Base-by-base conservation (phyloP, 805 yeast genomes). In the Candida arabinofermentans region DNA sequence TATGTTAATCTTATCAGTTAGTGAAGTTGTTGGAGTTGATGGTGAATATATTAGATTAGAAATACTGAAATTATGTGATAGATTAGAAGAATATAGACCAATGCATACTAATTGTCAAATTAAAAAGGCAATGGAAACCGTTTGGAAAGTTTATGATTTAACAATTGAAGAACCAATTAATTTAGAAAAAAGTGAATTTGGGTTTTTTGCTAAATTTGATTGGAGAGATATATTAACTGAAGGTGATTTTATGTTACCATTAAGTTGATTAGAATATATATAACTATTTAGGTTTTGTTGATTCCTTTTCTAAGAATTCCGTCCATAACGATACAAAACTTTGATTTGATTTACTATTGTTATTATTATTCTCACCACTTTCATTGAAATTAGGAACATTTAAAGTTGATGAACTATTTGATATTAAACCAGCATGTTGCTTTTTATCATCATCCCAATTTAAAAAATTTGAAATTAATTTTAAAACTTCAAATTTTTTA, bases 401-500 rank as follows among this genome's bases (percentile, higher is more conserved):
- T 19, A 59, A 42, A 5, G 58, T 42, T 36, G 42, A 55, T 4
- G 50, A 45, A n/a, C 43, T 40, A 3, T 50, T 45, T 8, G 58
- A 53, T 23, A 75, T 57, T 39, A 87, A 64, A 0, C 96, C 96
- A 1, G 95, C 95, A 46, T 81, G 85, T 19, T 78, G 67, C 54
- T 75, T 80, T 59, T 85, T 80, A 34, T 75, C 81, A 37, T 87
- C 93, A 61, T 85, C 91, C 99, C 99, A 93, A 44, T 77, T 83
- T 44, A 93, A 69, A 50, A 83, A 81, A 45, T 86, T 86, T 9
- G 96, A 76, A 32, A 93, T 83, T 45, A 93, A 73, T 58, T 79
- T 86, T 37, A 93, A 71, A 4, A 93, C 96, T 70, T 93, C 98
- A 59, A 86, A 93, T 63, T 93, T 89, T 65, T 90, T 91, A 8